Conservation (phyloP, 2,329 filamentous ascomycete genomes). For the Rhynchosporium secalis region DNA sequence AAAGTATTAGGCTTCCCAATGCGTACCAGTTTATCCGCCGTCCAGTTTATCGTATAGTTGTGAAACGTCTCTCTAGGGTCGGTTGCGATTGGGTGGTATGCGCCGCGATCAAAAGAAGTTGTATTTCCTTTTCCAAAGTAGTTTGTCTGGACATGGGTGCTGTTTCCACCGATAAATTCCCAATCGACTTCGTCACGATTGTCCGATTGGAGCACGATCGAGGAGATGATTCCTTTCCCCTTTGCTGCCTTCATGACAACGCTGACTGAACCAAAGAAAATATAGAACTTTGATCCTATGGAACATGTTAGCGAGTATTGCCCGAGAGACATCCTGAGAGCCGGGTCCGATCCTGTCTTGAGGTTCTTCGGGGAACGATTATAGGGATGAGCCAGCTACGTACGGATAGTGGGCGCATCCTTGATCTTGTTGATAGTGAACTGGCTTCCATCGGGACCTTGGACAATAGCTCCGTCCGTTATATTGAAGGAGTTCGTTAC, state of each 20-base stretch:
- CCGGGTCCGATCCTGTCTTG: background rate
- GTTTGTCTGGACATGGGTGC: slow-evolving; percentile 65
- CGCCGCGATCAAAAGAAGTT: slow-evolving; percentile 69
- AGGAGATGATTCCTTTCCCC: slow-evolving; percentile 75
- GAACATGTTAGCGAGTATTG: background rate
- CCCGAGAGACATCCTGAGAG: background rate
- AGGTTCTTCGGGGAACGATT: too few species aligned
- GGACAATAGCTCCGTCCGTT: slow-evolving; percentile 64
- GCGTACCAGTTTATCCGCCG: slow-evolving; percentile 53
- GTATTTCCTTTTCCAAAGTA: slow-evolving; percentile 76
- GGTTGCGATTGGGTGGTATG: slow-evolving; percentile 56
- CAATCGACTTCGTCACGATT: slow-evolving; percentile 88
- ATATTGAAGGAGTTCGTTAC: slow-evolving; percentile 64
- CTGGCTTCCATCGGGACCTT: slow-evolving; percentile 62
- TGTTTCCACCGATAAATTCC: slow-evolving; percentile 73
- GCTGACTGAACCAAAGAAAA: slow-evolving; percentile 82
- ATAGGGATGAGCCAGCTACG: background rate
- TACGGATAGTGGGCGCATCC: slow-evolving; percentile 72
- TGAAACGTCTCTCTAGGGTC: slow-evolving; percentile 60
- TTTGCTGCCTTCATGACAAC: slow-evolving; percentile 73
- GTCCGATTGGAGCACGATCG: slow-evolving; percentile 81
- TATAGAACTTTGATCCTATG: slow-evolving; percentile 69
- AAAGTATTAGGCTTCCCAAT: too few species aligned
- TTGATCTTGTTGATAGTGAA: slow-evolving; percentile 71
- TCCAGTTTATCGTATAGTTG: slow-evolving; percentile 76